Evolutionary conservation across 2,329 filamentous ascomycete genomes (phyloP), one percentile per base, ranked within the genome.

Genomic region (Epichloe aotearoae): DNA sequence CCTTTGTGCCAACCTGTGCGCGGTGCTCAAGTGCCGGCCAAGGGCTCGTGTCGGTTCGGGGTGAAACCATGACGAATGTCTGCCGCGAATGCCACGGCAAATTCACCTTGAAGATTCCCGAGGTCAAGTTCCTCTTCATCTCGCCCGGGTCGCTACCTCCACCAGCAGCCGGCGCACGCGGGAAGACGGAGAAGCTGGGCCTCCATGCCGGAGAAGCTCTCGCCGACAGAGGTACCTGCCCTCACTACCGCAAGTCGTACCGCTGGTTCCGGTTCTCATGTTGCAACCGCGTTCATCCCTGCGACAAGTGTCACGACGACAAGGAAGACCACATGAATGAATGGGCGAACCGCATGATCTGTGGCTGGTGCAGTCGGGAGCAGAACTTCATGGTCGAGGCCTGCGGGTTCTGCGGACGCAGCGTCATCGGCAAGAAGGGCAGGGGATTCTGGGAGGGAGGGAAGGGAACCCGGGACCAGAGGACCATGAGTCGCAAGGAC

Each of bases 381-480:
- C 86, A 91, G 68, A 82, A 82, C 56, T 94, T 88, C 66, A 73
- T 81, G 20, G 81, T 84, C 1, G 85, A 90, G 61, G 82, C 83
- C 54, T 94, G 88, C 64, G 75, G 72, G 1, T 80, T 87, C 60
- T 94, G 88, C 61, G 84, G 83, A 46, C 72, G 82, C 36, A 77
- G 75, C 47, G 76, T 93, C 12, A 75, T 89, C 49, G 82, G 85
- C 0, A 73, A 67, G 56, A 83, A 80, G 61, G 78, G 79, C 3
- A 66, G 63, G 42, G 88, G 88, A 0, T 94, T 89, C 67, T 94
- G 88, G 88, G 88, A 94, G 69, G 88, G 88, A 11, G 88, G 88
- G 1, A 88, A 85, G 64, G 86, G 86, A 1, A 90, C 86, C n/a
- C 72, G 86, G 54, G 84, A 89, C 62, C 78, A 73, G 64, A 69